Evolutionary conservation across 1,284 basidiomycete species (phyloP).

Genomic region (Cutaneotrichosporon arboriforme): DNA sequence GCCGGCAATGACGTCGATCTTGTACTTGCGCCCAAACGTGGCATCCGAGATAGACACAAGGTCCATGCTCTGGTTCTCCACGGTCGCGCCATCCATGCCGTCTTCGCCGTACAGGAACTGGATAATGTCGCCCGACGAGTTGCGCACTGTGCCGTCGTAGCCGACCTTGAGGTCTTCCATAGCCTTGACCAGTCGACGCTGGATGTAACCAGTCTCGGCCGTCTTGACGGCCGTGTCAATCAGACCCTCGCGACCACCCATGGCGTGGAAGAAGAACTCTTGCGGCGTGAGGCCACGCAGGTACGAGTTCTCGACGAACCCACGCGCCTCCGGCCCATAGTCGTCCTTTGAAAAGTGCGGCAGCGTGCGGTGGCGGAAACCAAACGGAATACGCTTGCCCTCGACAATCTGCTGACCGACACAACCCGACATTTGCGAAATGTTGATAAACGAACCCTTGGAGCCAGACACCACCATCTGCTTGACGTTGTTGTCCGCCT

Average conservation of each 20-base stretch:
- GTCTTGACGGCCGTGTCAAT: slow-evolving; percentile 99
- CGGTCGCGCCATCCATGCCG: slow-evolving; percentile 96
- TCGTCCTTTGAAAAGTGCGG: slow-evolving; percentile 99
- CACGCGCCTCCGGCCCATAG: slow-evolving; percentile 95
- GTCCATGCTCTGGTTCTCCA: slow-evolving; percentile 90
- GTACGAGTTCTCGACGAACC: slow-evolving; percentile 99
- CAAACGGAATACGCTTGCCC: slow-evolving; percentile 96
- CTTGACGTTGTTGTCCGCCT: slow-evolving; percentile 99
- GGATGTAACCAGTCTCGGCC: slow-evolving; percentile 98
- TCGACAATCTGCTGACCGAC: slow-evolving; percentile 98
- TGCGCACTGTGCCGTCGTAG: slow-evolving; percentile 97
- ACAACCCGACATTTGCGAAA: slow-evolving; percentile 99
- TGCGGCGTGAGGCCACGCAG: slow-evolving; percentile 93
- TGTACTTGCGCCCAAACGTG: slow-evolving; percentile 84
- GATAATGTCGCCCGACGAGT: slow-evolving; percentile 89
- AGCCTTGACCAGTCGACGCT: slow-evolving; percentile 95
- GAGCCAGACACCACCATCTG: slow-evolving; percentile 99
- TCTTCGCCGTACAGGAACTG: slow-evolving; percentile 99
- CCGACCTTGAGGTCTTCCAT: slow-evolving; percentile 96
- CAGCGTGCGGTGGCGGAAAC: slow-evolving; percentile 91
- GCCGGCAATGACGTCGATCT: slow-evolving; percentile 76
- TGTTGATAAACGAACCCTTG: slow-evolving; percentile 99
- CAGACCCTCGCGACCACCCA: slow-evolving; percentile 98
- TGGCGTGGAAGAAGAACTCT: slow-evolving; percentile 99
- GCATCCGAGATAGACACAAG: slow-evolving; percentile 76